Evolutionary conservation across 176 grass and related monocot species (phyloP).

Genomic region (Secale cereale): DNA sequence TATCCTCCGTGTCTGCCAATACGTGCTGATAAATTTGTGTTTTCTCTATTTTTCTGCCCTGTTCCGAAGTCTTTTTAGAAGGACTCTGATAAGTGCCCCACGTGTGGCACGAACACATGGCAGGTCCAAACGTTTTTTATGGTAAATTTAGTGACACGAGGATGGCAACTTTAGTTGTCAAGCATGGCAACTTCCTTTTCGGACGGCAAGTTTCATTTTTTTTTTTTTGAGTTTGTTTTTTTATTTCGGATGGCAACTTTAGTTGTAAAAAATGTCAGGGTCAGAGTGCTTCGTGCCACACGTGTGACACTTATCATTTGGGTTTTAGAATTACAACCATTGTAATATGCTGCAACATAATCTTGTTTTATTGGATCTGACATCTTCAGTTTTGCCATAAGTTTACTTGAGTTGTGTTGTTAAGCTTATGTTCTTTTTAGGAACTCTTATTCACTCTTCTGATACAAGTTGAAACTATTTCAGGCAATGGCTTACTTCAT

Average conservation of each 20-base stretch:
- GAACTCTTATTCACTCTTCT: conserved; percentile 15
- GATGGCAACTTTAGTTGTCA: too few species aligned
- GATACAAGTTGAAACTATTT: conserved; percentile 27
- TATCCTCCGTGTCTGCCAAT: not conserved
- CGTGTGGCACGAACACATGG: too few species aligned
- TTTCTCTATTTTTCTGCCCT: not conserved
- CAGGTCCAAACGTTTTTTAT: too few species aligned
- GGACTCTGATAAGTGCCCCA: too few species aligned
- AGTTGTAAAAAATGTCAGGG: too few species aligned
- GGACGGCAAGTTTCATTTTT: too few species aligned
- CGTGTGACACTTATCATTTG: too few species aligned
- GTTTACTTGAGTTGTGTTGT: not conserved
- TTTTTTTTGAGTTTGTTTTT: too few species aligned
- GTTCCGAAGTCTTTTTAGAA: not conserved
- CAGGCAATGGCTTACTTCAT: conserved; percentile 73
- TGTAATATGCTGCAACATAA: not conserved
- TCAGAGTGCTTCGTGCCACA: too few species aligned
- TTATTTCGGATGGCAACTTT: too few species aligned
- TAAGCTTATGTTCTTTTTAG: conserved; percentile 9
- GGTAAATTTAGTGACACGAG: too few species aligned
- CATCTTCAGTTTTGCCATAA: not conserved
- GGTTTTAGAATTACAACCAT: not conserved
- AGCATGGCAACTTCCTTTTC: too few species aligned
- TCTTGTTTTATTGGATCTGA: not conserved
- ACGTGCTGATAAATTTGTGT: not conserved